Conservation (phyloP, 2,329 filamentous ascomycete species). For the Arthrobotrys conoides region DNA sequence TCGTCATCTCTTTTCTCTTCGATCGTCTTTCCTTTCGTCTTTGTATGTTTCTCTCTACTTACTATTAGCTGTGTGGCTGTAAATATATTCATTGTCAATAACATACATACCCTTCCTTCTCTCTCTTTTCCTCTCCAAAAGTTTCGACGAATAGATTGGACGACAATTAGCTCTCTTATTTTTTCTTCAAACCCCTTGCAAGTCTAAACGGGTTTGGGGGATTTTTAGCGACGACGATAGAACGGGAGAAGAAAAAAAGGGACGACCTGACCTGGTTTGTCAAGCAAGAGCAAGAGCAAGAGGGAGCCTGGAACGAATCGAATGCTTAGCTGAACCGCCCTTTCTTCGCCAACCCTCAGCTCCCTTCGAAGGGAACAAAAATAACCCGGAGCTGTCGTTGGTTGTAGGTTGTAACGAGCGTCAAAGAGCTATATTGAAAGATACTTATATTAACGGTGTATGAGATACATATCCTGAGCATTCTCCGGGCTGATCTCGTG, state of each 20-base stretch:
- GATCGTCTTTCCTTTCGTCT: conserved; percentile 17
- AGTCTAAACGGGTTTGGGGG: conserved; percentile 27
- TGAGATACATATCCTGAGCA: conserved; percentile 12
- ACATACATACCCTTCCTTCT: background rate
- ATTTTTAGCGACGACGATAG: conserved; percentile 30
- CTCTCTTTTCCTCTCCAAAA: background rate
- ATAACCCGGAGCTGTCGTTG: conserved; percentile 33
- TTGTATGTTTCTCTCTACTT: background rate
- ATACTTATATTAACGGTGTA: background rate
- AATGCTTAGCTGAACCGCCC: conserved; percentile 57
- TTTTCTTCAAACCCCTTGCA: conserved; percentile 6
- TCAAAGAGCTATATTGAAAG: conserved; percentile 22
- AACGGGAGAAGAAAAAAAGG: conserved; percentile 5
- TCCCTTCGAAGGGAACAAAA: conserved; percentile 32
- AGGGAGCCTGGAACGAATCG: conserved; percentile 53
- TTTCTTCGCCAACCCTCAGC: conserved; percentile 14
- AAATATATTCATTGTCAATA: conserved; percentile 26
- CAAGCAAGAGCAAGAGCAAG: background rate
- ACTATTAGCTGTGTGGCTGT: conserved; percentile 2
- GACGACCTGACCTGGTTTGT: conserved; percentile 12
- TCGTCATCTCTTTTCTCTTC: conserved; percentile 17
- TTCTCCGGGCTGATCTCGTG: conserved; percentile 24
- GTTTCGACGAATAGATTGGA: conserved; percentile 23
- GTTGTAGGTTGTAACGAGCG: conserved; percentile 19
- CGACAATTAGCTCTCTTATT: conserved; percentile 7